Evolutionary conservation across 106 monocot species (phyloP).

Genomic region (Dendrobium catenatum): DNA sequence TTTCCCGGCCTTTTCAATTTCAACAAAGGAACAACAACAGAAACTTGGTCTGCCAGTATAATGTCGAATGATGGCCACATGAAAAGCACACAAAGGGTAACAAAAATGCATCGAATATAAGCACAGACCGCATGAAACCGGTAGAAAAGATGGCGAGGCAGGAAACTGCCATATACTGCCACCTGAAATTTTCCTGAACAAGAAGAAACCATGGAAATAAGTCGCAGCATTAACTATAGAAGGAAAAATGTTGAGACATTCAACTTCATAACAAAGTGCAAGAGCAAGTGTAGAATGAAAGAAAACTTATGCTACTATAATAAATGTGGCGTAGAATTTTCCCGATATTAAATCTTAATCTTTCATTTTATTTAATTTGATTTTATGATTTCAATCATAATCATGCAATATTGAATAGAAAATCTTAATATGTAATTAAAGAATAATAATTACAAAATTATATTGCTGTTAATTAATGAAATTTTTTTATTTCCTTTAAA

Average conservation of each 20-base stretch:
- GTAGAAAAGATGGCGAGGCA: slow-evolving; percentile 85
- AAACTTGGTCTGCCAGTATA: slow-evolving; percentile 82
- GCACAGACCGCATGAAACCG: slow-evolving; percentile 86
- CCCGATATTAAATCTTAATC: too few relatives aligned
- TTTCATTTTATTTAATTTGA: too few relatives aligned
- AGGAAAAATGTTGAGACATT: background rate
- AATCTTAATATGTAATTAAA: too few relatives aligned
- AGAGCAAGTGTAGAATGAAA: too few relatives aligned
- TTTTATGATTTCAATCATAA: too few relatives aligned
- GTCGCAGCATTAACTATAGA: background rate
- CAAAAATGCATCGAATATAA: slow-evolving; percentile 85
- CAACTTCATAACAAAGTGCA: background rate
- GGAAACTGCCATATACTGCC: slow-evolving; percentile 81
- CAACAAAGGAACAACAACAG: slow-evolving; percentile 71
- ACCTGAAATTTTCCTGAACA: slow-evolving; percentile 76
- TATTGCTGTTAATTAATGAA: too few relatives aligned
- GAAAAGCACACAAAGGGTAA: slow-evolving; percentile 76
- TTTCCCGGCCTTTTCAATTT: slow-evolving; percentile 34
- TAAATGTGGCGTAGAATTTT: too few relatives aligned
- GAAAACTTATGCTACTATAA: too few relatives aligned
- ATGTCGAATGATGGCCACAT: slow-evolving; percentile 78
- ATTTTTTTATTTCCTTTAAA: too few relatives aligned
- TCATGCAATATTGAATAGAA: too few relatives aligned
- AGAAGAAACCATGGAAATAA: background rate
- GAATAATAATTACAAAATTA: too few relatives aligned